phyloP scores from a whole-genome alignment of 192 early-diverging fungal species.

The Backusella liffmaniae region DNA sequence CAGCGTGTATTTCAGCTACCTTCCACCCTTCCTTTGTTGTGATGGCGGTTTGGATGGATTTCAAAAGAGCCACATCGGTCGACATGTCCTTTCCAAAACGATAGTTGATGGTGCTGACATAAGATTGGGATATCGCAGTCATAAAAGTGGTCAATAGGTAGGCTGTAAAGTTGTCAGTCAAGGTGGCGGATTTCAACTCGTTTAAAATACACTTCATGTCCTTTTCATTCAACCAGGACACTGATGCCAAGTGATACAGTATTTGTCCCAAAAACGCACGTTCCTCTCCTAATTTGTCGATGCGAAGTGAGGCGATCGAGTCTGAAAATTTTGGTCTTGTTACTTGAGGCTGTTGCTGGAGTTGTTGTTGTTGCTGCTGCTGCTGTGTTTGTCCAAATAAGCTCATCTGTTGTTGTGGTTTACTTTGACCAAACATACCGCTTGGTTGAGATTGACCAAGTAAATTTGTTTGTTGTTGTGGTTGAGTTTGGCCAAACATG shows the following conservation, averaged over 20 bases:
- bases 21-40: conserved; percentile 35
- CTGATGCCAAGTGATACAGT: conserved; percentile 41
- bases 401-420: neutral
- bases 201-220: conserved; percentile 35
- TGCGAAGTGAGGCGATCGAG: neutral
- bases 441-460: neutral
- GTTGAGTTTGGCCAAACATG: neutral
- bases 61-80: conserved; percentile 19
- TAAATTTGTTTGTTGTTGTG: neutral
- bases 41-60: conserved; percentile 25
- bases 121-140: conserved; percentile 33
- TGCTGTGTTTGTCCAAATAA: neutral
- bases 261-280: conserved; percentile 37
- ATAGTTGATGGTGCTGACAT: neutral
- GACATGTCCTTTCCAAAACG: conserved; percentile 12
- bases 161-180: conserved; percentile 34
- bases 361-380: neutral
- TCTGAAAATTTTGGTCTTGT: neutral
- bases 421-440: neutral
- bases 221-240: conserved; percentile 30
- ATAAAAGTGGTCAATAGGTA: conserved; percentile 40
- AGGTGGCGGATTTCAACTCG: conserved; percentile 30
- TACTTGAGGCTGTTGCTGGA: conserved; percentile 3
- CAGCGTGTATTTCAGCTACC: conserved; percentile 33
- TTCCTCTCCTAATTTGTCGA: conserved; percentile 36